These are phyloP conservation scores for Chlamydomonas sp. DNA, from an alignment of 139 green algal species.

Conservation along the genomic window DNA sequence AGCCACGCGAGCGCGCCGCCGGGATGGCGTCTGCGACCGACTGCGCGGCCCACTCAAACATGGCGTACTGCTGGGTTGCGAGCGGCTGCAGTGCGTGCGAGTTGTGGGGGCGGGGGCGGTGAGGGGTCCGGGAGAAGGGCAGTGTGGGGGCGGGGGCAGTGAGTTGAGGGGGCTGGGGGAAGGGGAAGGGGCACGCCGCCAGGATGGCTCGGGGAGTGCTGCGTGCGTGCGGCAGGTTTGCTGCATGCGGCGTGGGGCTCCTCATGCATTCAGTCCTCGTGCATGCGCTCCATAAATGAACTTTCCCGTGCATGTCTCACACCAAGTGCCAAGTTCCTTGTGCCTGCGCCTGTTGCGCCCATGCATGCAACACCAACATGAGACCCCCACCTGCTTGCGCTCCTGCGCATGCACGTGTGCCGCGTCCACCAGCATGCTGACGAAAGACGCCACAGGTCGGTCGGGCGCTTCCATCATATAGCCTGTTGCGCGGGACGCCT, in stretches of 20 bases:
- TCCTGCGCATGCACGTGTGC: too few species aligned
- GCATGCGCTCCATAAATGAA: not conserved
- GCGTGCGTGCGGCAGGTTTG: not conserved
- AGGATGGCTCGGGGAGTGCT: not conserved
- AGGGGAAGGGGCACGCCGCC: not conserved
- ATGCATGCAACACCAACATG: too few species aligned
- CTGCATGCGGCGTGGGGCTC: not conserved
- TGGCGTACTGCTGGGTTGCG: not conserved
- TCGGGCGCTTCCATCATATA: too few species aligned
- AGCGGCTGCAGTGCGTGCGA: slow-evolving; percentile 1
- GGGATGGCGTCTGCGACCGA: too few species aligned
- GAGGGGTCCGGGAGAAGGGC: not conserved
- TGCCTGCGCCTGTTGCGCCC: not conserved
- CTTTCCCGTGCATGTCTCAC: not conserved
- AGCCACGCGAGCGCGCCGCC: too few species aligned
- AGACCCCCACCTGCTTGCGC: too few species aligned
- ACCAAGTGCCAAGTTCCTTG: not conserved
- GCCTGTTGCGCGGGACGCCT: too few species aligned
- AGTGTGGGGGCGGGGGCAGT: not conserved
- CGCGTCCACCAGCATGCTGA: too few species aligned
- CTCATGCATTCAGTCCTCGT: not conserved
- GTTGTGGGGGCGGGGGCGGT: not conserved
- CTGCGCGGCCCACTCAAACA: slow-evolving; percentile 13
- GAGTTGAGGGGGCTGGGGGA: too few species aligned
- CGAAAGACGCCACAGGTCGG: too few species aligned